Percentiles rank a stretch among this genome's conserved stretches.
These are phyloP conservation scores for Pontederia paniculata DNA, from an alignment of 176 grass and related monocot species.

Conservation along the genomic window DNA sequence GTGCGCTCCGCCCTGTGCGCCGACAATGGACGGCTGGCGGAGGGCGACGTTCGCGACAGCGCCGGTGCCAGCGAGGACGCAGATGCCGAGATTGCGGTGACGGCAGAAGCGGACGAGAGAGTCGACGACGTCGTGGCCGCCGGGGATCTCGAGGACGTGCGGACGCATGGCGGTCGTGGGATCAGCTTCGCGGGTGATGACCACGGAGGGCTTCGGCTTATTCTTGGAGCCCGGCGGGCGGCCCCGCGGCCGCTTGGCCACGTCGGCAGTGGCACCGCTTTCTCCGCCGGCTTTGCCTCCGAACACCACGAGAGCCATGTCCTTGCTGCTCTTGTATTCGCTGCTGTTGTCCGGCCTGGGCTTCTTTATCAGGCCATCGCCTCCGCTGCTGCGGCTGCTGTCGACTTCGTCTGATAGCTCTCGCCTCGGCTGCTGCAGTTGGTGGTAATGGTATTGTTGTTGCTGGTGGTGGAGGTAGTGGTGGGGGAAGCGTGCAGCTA, in stretches of 20 bases:
- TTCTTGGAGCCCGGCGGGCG: conserved; percentile 91
- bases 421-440: conserved; percentile 33
- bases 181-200: conserved; percentile 75
- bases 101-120: conserved; percentile 48
- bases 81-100: conserved; percentile 1
- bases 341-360: not conserved
- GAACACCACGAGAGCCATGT: conserved; percentile 13
- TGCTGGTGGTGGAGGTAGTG: not conserved
- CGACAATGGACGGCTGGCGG: not conserved
- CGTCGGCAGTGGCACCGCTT: conserved; percentile 62
- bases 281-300: conserved; percentile 16
- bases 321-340: not conserved
- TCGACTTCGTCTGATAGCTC: conserved; percentile 77
- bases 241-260: conserved; percentile 55
- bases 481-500: not conserved
- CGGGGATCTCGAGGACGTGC: conserved; percentile 82
- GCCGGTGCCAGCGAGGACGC: conserved; percentile 3
- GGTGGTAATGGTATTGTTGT: not conserved
- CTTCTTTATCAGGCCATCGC: conserved; percentile 32
- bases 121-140: conserved; percentile 52
- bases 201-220: conserved; percentile 73
- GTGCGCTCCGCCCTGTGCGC: not conserved
- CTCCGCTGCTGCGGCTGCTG: conserved; percentile 25
- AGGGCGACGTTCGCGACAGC: conserved; percentile 1
- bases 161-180: conserved; percentile 63